phyloP scores from a whole-genome alignment of 1,284 basidiomycete genomes.

The Chondrostereum purpureum region DNA sequence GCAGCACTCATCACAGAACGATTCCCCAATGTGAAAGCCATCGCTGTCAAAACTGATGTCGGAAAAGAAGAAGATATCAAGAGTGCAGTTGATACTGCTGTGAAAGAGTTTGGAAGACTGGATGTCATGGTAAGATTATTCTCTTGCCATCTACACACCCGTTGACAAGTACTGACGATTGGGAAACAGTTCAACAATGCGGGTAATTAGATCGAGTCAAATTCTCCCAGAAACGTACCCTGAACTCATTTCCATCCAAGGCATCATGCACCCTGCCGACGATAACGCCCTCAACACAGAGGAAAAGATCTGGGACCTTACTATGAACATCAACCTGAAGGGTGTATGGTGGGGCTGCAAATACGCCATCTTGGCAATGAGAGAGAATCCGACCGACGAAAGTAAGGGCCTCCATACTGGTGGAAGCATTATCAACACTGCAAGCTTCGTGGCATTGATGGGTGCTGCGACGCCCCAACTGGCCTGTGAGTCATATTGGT shows the following conservation, averaged over 20 bases:
- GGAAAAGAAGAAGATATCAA: constrained; percentile 84
- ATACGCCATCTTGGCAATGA: constrained; percentile 94
- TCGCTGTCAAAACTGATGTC: constrained; percentile 81
- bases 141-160: neutral
- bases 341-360: constrained; percentile 99
- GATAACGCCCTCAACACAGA: constrained; percentile 94
- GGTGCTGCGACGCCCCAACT: constrained; percentile 95
- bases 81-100: constrained; percentile 71
- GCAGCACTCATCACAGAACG: constrained; percentile 59
- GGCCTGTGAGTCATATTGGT: constrained; percentile 87
- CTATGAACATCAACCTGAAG: constrained; percentile 93
- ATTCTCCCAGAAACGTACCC: constrained; percentile 2
- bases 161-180: neutral
- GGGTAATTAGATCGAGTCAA: constrained; percentile 49
- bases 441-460: constrained; percentile 89
- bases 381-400: constrained; percentile 79
- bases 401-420: constrained; percentile 75
- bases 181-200: constrained; percentile 88
- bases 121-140: constrained; percentile 91
- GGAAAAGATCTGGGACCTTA: constrained; percentile 93
- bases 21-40: constrained; percentile 65
- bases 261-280: constrained; percentile 93
- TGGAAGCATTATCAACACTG: constrained; percentile 96
- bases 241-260: no score
- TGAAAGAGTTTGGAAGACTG: constrained; percentile 81